These are phyloP conservation scores for Zygosaccharomyces pseudorouxii DNA, from an alignment of 805 yeast species.

Conservation along the genomic window DNA sequence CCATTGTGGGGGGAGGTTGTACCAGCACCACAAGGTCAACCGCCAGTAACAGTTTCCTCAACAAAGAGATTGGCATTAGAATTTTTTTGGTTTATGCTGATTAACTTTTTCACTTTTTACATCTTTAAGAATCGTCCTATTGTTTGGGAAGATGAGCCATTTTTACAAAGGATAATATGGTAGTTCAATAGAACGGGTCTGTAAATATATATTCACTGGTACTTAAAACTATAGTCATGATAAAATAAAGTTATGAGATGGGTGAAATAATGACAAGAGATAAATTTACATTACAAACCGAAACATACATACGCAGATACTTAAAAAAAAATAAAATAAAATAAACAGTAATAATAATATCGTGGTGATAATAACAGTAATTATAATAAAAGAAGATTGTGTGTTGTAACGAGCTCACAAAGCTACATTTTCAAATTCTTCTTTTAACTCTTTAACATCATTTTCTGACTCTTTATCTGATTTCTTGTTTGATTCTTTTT, in stretches of 20 bases:
- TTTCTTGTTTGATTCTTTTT: neutral
- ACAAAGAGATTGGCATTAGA: slow-evolving; percentile 47
- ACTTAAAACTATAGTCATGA: neutral
- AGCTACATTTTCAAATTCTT: slow-evolving; percentile 32
- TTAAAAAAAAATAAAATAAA: neutral
- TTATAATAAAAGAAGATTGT: neutral
- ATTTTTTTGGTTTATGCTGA: slow-evolving; percentile 52
- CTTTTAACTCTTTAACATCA: slow-evolving; percentile 12
- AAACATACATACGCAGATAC: slow-evolving; percentile 4
- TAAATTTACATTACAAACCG: slow-evolving; percentile 4
- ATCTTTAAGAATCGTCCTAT: slow-evolving; percentile 63
- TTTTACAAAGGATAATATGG: slow-evolving; percentile 84
- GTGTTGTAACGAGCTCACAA: slow-evolving; percentile 12
- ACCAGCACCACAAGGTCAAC: slow-evolving; percentile 14
- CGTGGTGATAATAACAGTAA: neutral
- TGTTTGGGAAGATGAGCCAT: slow-evolving; percentile 59
- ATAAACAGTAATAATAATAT: too few species aligned
- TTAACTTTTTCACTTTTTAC: slow-evolving; percentile 49
- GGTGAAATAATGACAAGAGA: neutral
- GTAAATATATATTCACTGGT: slow-evolving; percentile 1
- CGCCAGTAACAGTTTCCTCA: slow-evolving; percentile 21
- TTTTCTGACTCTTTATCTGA: neutral
- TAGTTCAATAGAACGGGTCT: slow-evolving; percentile 27
- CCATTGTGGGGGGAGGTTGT: slow-evolving; percentile 29
- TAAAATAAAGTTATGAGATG: neutral